Conservation (phyloP, 768 basidiomycete genomes). For the Scleroderma citrinum region DNA sequence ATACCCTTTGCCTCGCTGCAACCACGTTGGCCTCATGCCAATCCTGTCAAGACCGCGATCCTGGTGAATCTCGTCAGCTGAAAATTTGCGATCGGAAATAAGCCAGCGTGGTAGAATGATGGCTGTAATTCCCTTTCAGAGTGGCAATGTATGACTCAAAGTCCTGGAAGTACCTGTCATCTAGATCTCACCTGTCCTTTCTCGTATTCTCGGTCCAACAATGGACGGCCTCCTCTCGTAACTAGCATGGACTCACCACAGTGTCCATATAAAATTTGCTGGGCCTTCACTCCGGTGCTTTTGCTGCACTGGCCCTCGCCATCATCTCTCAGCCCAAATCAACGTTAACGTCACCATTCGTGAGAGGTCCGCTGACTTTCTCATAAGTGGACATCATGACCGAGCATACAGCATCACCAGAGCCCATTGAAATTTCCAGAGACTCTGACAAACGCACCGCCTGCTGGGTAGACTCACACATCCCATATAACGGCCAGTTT, state of each 20-base stretch:
- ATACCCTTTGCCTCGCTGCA: slow-evolving; percentile 22
- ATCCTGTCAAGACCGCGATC: slow-evolving; percentile 23
- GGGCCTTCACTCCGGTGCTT: slow-evolving; percentile 4
- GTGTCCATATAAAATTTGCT: slow-evolving; percentile 19
- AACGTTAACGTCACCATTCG: slow-evolving; percentile 1
- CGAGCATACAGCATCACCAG: slow-evolving; percentile 55
- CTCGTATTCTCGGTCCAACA: slow-evolving; percentile 14
- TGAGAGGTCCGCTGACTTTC: slow-evolving; percentile 1
- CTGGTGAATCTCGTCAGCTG: slow-evolving; percentile 8
- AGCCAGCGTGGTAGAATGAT: slow-evolving; percentile 22
- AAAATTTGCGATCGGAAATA: slow-evolving; percentile 25
- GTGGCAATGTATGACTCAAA: slow-evolving; percentile 7
- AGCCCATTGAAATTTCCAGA: slow-evolving; percentile 53
- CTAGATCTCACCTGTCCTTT: slow-evolving; percentile 18
- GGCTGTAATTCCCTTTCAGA: slow-evolving; percentile 15
- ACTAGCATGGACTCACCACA: slow-evolving; percentile 21
- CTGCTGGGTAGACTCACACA: slow-evolving; percentile 53
- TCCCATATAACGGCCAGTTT: slow-evolving; percentile 30
- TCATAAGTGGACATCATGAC: slow-evolving; percentile 39
- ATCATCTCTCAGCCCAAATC: not conserved
- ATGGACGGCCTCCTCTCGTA: slow-evolving; percentile 7
- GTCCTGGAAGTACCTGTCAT: slow-evolving; percentile 2
- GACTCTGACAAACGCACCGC: slow-evolving; percentile 56
- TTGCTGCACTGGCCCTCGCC: slow-evolving; percentile 3
- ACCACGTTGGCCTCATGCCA: slow-evolving; percentile 25